Conservation (phyloP, 2,329 filamentous ascomycete genomes). For the Endothia cerciana region DNA sequence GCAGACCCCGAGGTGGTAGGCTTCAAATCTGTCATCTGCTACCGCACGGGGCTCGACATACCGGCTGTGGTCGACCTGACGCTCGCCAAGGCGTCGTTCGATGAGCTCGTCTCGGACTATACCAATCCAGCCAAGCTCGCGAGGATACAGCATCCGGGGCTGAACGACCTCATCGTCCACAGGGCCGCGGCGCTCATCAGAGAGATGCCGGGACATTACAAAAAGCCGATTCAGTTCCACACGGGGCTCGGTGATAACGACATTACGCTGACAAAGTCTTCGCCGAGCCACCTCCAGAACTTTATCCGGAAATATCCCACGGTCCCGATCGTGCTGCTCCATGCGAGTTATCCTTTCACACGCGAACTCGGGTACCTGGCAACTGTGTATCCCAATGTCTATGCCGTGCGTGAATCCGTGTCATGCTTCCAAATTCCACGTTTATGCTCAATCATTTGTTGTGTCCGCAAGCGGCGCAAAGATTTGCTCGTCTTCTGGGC, state of each 20-base stretch:
- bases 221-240: slow-evolving; percentile 82
- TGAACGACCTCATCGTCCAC: slow-evolving; percentile 74
- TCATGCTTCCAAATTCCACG: background rate
- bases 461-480: background rate
- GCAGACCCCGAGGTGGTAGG: slow-evolving; percentile 70
- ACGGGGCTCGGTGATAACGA: slow-evolving; percentile 83
- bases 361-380: slow-evolving; percentile 79
- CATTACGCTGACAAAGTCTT: slow-evolving; percentile 69
- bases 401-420: slow-evolving; percentile 48
- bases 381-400: slow-evolving; percentile 76
- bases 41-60: slow-evolving; percentile 73
- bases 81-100: slow-evolving; percentile 45
- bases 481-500: too few relatives aligned
- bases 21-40: slow-evolving; percentile 85
- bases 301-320: slow-evolving; percentile 71
- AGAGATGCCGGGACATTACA: slow-evolving; percentile 45
- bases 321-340: slow-evolving; percentile 77
- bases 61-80: slow-evolving; percentile 48
- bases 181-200: slow-evolving; percentile 63
- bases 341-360: slow-evolving; percentile 81
- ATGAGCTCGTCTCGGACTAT: slow-evolving; percentile 40
- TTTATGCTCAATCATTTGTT: too few relatives aligned
- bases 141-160: slow-evolving; percentile 62
- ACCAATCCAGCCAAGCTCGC: slow-evolving; percentile 43
- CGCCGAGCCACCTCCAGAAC: slow-evolving; percentile 74